phyloP scores from a whole-genome alignment of 2,329 filamentous ascomycete species.

The Chaetomiaceae sp. region DNA sequence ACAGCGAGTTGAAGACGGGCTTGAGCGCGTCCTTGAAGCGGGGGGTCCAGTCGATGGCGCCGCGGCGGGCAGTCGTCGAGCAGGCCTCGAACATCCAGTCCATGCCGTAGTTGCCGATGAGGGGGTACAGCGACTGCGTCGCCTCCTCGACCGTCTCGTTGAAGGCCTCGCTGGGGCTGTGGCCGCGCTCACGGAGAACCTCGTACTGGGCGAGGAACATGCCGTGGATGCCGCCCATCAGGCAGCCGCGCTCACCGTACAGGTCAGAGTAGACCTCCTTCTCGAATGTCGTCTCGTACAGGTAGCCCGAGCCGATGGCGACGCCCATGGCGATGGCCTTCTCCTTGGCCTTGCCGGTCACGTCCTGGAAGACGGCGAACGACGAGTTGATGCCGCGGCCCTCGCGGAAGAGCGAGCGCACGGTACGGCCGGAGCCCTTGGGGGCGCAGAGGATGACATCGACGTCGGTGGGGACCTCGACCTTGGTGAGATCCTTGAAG shows the following conservation, averaged over 20 bases:
- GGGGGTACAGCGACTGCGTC: slow-evolving; percentile 93
- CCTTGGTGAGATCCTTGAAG: slow-evolving; percentile 99
- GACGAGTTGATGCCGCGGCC: slow-evolving; percentile 99
- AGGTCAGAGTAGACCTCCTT: slow-evolving; percentile 99
- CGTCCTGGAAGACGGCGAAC: slow-evolving; percentile 96
- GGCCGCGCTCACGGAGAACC: slow-evolving; percentile 96
- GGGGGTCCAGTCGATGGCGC: slow-evolving; percentile 97
- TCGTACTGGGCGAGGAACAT: slow-evolving; percentile 99
- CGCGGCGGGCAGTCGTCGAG: slow-evolving; percentile 96
- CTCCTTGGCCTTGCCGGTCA: slow-evolving; percentile 96
- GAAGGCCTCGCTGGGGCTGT: slow-evolving; percentile 97
- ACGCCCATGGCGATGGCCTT: slow-evolving; percentile 96
- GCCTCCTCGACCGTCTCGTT: slow-evolving; percentile 99
- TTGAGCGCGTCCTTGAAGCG: slow-evolving; percentile 97
- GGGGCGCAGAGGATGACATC: slow-evolving; percentile 99
- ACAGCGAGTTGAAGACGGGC: slow-evolving; percentile 97
- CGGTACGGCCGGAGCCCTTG: slow-evolving; percentile 98
- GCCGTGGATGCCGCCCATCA: slow-evolving; percentile 99
- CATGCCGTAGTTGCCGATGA: slow-evolving; percentile 97
- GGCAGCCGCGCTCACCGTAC: slow-evolving; percentile 98
- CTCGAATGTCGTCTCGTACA: slow-evolving; percentile 99
- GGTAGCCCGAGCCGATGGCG: slow-evolving; percentile 94
- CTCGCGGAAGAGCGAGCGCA: slow-evolving; percentile 97
- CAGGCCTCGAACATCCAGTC: slow-evolving; percentile 99
- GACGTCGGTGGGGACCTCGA: slow-evolving; percentile 90